Percentiles rank a stretch among this genome's conserved stretches.
These are phyloP conservation scores for Saccharomycopsis fibuligera DNA, from an alignment of 805 yeast genomes.

Conservation along the genomic window DNA sequence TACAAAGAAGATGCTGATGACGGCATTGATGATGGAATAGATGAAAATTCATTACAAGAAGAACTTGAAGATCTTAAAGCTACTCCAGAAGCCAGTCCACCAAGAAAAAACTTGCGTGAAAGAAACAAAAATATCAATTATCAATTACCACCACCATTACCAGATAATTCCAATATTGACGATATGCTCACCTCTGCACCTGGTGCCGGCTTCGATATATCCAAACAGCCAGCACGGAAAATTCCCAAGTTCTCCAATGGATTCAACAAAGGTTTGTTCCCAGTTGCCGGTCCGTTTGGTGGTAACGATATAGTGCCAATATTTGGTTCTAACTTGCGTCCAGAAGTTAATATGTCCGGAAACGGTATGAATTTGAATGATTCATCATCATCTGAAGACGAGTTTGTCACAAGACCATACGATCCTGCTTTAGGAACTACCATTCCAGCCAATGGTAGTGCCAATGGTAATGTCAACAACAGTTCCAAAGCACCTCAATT, in stretches of 20 bases:
- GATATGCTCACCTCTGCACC: conserved; percentile 22
- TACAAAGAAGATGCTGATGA: conserved; percentile 26
- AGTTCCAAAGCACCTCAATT: conserved; percentile 25
- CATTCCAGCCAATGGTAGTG: conserved; percentile 3
- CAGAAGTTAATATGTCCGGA: conserved; percentile 28
- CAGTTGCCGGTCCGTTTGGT: conserved; percentile 97
- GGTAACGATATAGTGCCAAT: conserved; percentile 88
- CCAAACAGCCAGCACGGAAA: conserved; percentile 32
- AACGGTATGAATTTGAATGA: conserved; percentile 27
- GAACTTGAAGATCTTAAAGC: conserved; percentile 23
- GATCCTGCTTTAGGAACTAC: conserved; percentile 16
- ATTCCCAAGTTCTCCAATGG: conserved; percentile 37
- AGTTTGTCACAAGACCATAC: conserved; percentile 26
- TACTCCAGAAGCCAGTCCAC: conserved; percentile 27
- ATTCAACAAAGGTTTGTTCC: conserved; percentile 66
- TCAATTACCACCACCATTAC: conserved; percentile 75
- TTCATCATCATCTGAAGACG: conserved; percentile 43
- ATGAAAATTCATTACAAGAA: conserved; percentile 23
- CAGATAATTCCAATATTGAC: conserved; percentile 27
- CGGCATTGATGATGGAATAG: conserved; percentile 26
- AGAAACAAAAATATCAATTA: conserved; percentile 74
- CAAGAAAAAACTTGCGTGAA: conserved; percentile 50
- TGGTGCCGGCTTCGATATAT: conserved; percentile 19
- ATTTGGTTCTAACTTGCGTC: conserved; percentile 61
- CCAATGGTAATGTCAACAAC: conserved; percentile 11